Evolutionary conservation across 192 early-diverging fungal genomes (phyloP).

Genomic region (Paraglomus occultum): DNA sequence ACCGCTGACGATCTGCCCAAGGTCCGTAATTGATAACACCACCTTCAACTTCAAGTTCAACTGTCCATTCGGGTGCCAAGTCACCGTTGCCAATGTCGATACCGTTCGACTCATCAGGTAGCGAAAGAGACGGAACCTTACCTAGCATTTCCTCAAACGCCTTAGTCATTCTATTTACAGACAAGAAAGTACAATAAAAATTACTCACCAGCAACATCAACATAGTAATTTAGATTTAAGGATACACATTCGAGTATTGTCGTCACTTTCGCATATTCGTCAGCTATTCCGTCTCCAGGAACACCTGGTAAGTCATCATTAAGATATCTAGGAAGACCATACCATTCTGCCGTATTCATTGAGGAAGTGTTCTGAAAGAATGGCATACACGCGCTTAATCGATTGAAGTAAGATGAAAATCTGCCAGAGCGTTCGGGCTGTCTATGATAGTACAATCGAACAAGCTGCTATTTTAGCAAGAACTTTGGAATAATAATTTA

Average conservation of each 20-base stretch:
- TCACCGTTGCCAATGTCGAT: conserved; percentile 52
- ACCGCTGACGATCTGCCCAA: conserved; percentile 78
- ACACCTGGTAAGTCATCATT: neutral
- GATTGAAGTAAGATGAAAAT: too few relatives aligned
- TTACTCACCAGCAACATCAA: conserved; percentile 60
- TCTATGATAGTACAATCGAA: too few relatives aligned
- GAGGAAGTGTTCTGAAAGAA: conserved; percentile 13
- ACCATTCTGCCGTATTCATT: conserved; percentile 47
- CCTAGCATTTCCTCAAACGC: conserved; percentile 27
- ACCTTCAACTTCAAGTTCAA: conserved; percentile 56
- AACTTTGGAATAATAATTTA: too few relatives aligned
- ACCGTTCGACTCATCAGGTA: conserved; percentile 32
- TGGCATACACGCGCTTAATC: neutral
- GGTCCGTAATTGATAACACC: conserved; percentile 72
- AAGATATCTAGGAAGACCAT: conserved; percentile 59
- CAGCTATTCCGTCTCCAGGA: conserved; percentile 12
- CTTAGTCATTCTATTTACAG: neutral
- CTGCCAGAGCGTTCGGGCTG: too few relatives aligned
- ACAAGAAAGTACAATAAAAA: conserved; percentile 12
- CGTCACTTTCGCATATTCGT: conserved; percentile 68
- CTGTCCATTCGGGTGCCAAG: conserved; percentile 68
- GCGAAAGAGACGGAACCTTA: conserved; percentile 37
- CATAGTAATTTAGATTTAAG: conserved; percentile 60
- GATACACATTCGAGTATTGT: conserved; percentile 56
- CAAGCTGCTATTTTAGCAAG: too few relatives aligned